Evolutionary conservation across 306 rosid species (phyloP), one percentile per base, ranked within the genome.

Genomic region (Cicer arietinum): DNA sequence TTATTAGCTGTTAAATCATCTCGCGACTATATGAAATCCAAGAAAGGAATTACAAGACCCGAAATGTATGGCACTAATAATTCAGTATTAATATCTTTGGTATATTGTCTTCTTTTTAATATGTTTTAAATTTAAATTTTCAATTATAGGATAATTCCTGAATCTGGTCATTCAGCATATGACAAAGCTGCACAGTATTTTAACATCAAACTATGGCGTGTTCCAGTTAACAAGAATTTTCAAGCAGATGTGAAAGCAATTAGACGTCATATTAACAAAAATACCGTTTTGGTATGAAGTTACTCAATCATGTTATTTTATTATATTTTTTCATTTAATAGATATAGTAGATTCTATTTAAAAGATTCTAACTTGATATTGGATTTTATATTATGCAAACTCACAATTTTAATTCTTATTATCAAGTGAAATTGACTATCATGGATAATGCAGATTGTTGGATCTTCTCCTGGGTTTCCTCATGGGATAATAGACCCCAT

Each of bases 141-240:
- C 52, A 43, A 80, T 78, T 69, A 40, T 85, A 94, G 98, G 92
- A 81, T 94, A 87, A 94, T 94, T 81, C 86, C 98, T 1, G 94
- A 77, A 71, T 94, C 98, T 85, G 98, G 91, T 46, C 98, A 94
- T 82, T 94, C 96, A 14, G 97, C 97, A 13, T 94, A 94, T 79
- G 98, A 91, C 89, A 94, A 94, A 88, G 98, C 98, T 74, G 94
- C 97, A 42, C 94, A 94, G 69, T 94, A 94, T 87, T 94, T 94
- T 77, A 94, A 94, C 77, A 89, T 94, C 87, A 90, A 90, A 85
- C 84, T 94, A 71, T 85, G 97, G 94, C 96, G 97, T 54, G 92
- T 89, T 69, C 91, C 94, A 50, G 94, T 94, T 68, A 73, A 87
- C 84, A 88, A 87, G 81, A 79, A 67, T 10, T 94, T 91, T 80